Conservation (phyloP, 495 filamentous ascomycete species). For the Xylaria acuta region DNA sequence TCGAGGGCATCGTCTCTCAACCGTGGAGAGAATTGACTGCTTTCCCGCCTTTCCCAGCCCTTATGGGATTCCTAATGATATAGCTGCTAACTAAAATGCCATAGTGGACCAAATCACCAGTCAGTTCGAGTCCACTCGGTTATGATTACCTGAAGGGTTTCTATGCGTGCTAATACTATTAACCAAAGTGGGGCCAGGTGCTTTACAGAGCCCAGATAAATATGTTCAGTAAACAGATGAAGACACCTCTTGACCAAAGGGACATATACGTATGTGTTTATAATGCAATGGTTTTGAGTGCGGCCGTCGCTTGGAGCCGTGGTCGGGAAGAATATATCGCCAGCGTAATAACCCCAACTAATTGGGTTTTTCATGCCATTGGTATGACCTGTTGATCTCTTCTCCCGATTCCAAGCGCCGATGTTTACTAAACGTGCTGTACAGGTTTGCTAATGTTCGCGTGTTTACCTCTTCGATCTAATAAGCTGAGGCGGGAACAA, state of each 20-base stretch:
- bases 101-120: slow-evolving; percentile 1
- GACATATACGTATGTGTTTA: neutral
- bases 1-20: neutral
- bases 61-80: no score
- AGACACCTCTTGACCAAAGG: neutral
- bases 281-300: neutral
- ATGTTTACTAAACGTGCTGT: neutral
- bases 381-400: neutral
- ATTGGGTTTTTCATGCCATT: neutral
- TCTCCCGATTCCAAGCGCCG: neutral
- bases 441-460: slow-evolving; percentile 25
- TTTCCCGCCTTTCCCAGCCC: no score
- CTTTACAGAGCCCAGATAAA: neutral
- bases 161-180: neutral
- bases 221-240: neutral
- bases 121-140: neutral
- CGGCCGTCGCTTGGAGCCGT: neutral
- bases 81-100: neutral
- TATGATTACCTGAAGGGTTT: neutral
- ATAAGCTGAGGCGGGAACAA: neutral
- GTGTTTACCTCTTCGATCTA: slow-evolving; percentile 7
- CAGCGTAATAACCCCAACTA: neutral
- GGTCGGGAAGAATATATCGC: neutral
- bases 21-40: neutral
- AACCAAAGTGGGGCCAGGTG: neutral